phyloP scores from a whole-genome alignment of 2,329 filamentous ascomycete genomes.

The Ustulina deusta region DNA sequence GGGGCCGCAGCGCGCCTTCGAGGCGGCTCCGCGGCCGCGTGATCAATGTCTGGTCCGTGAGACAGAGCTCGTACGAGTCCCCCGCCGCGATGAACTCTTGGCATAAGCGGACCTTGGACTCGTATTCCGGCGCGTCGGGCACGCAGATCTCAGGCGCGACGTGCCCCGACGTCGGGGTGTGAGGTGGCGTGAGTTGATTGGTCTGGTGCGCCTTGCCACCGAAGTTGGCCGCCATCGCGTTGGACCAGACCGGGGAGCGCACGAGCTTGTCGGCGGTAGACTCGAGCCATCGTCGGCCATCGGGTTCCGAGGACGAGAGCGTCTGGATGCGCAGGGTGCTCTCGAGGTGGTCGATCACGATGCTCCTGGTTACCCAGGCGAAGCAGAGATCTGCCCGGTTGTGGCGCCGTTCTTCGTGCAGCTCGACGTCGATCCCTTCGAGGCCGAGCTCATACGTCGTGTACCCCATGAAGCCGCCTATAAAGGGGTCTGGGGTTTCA shows the following conservation, averaged over 20 bases:
- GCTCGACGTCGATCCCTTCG: slow-evolving; percentile 64
- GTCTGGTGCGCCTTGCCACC: slow-evolving; percentile 11
- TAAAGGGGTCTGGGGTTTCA: slow-evolving; percentile 67
- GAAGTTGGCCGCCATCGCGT: slow-evolving; percentile 33
- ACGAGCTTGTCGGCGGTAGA: slow-evolving; percentile 52
- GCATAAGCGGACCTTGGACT: slow-evolving; percentile 74
- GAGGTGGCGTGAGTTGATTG: slow-evolving; percentile 48
- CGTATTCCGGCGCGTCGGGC: slow-evolving; percentile 67
- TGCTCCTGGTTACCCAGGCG: slow-evolving; percentile 79
- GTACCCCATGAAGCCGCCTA: slow-evolving; percentile 87
- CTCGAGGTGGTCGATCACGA: slow-evolving; percentile 79
- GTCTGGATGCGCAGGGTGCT: slow-evolving; percentile 75
- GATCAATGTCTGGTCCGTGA: slow-evolving; percentile 80
- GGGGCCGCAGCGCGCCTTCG: slow-evolving; percentile 58
- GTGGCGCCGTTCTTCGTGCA: slow-evolving; percentile 52
- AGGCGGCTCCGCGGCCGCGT: slow-evolving; percentile 53
- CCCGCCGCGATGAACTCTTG: slow-evolving; percentile 79
- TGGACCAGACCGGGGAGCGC: slow-evolving; percentile 52
- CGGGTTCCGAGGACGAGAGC: slow-evolving; percentile 59
- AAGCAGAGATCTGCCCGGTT: slow-evolving; percentile 78
- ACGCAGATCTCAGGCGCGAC: slow-evolving; percentile 51
- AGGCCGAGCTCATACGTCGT: slow-evolving; percentile 87
- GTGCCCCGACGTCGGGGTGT: slow-evolving; percentile 44
- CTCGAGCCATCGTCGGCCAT: slow-evolving; percentile 59
- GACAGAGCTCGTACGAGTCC: slow-evolving; percentile 86